Base-by-base conservation (phyloP, 306 rosid species). In the Pachyrhizus erosus region DNA sequence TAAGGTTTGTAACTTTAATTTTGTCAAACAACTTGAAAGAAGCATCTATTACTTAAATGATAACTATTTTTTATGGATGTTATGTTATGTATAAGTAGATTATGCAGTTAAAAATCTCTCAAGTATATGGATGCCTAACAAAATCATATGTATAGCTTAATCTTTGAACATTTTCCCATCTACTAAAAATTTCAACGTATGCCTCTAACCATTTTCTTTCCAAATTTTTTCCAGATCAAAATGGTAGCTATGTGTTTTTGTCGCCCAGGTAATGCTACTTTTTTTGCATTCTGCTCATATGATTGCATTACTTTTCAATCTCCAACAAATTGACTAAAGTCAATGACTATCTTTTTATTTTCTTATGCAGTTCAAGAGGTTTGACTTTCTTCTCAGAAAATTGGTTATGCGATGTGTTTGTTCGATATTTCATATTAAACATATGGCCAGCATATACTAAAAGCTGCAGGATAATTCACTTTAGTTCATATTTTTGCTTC, bases 321-420 rank as follows among this genome's bases (percentile, higher is more conserved):
- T 55, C 37, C 57, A 20, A 20, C 62, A 29, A 29, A 49, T 39
- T 55, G 24, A 62, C 79, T 71, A 33, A 71, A 40, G 73, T 37
- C 43, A 60, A 27, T 82, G 72, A 77, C 54, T 55, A 42, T 20
- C 26, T 45, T 46, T 79, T 79, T 7, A 52, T 87, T 86, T 92
- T 82, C 76, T 68, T 81, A 11, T 87, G 88, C 97, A 96, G 99
- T 87, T 75, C 96, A 71, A 90, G 91, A 79, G 96, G 89, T 95
- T 73, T 80, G 90, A 46, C 80, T 77, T 81, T 84, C 83, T 77
- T 84, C 88, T 64, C 79, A 76, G 61, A 81, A 83, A 82, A 77
- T 68, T 85, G 73, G 45, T 70, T 75, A 70, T 74, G 48, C 23
- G 39, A 77, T 39, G 82, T 67, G 67, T 81, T 65, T 33, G 58